Conservation (phyloP, 345 rosid species). For the Hibiscus mutabilis region DNA sequence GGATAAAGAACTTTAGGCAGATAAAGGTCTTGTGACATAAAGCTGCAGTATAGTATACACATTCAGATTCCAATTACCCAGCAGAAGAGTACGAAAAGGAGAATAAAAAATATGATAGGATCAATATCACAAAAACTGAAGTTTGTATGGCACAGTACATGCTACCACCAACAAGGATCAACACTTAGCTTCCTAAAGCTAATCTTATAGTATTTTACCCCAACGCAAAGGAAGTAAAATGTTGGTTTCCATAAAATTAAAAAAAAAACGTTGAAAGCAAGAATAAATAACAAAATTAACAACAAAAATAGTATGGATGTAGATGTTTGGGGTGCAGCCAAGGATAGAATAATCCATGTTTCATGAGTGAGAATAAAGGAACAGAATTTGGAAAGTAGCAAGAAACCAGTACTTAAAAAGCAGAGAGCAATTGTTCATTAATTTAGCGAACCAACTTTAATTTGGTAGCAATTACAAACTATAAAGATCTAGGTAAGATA, state of each 20-base stretch:
- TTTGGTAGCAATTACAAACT: not conserved
- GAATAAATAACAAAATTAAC: not conserved
- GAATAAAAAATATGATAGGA: not conserved
- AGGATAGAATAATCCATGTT: not conserved
- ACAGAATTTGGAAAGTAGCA: no score
- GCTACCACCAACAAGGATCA: not conserved
- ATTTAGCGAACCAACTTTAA: not conserved
- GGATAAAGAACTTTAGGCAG: not conserved
- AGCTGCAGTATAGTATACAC: not conserved
- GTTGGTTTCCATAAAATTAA: not conserved
- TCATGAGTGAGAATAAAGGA: not conserved
- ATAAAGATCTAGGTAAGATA: not conserved
- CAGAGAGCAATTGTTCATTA: not conserved
- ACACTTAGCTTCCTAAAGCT: not conserved
- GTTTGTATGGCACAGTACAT: not conserved
- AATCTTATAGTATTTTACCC: not conserved
- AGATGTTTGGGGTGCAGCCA: not conserved
- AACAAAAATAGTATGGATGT: not conserved
- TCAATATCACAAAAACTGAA: not conserved
- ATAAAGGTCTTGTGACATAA: not conserved
- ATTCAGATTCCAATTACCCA: not conserved
- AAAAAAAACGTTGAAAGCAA: not conserved
- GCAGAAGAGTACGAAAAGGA: not conserved
- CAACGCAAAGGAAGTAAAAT: not conserved
- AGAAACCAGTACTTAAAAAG: no score